Base-by-base conservation (phyloP, 2,329 filamentous ascomycete species). In the Hypoxylon sp. region DNA sequence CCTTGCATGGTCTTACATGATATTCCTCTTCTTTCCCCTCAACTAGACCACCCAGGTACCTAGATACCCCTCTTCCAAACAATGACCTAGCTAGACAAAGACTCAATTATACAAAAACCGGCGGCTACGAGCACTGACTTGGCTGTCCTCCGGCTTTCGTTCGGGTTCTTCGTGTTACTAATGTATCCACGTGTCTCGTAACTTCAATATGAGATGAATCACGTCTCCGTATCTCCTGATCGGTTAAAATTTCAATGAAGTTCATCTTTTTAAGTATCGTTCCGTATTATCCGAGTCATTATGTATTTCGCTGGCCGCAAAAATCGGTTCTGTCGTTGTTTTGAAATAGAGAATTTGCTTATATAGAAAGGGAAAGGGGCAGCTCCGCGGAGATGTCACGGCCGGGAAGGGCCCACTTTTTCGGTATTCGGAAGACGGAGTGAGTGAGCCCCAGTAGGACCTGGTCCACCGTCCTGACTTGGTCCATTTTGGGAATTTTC, bases 361-460 rank as follows among this genome's bases (percentile, higher is more conserved):
- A 57, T 70, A 65, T 62, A 52, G 47, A 69, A 59, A 24, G 11
- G 52, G n/a, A 14, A 44, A 51, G 54, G 39, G 35, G 19, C 31
- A 22, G 59, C 65, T 72, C 70, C 70, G 67, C 70, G 70, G 70
- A 72, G 65, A 72, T 68, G 58, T 62, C 31, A 50, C 58, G 37
- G 26, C 63, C 67, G 64, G 64, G 51, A 5, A 5, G 19, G 59
- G 22, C 19, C 67, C 63, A 65, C 63, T 53, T 53, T 63, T 63
- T 65, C 56, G 64, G 68, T 42, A 65, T 70, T 70, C 68, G 65
- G 65, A 42, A 53, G 61, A 60, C 62, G 57, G 68, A 60, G 51
- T 48, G 29, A 63, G 37, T 55, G 54, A 42, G 53, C 33, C 17
- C 48, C 57, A 54, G 53, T 67, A 55, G 31, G 17, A 54, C 14